These are phyloP conservation scores for Talaromyces nanjingensis DNA, from an alignment of 495 filamentous ascomycete genomes.

Conservation along the genomic window DNA sequence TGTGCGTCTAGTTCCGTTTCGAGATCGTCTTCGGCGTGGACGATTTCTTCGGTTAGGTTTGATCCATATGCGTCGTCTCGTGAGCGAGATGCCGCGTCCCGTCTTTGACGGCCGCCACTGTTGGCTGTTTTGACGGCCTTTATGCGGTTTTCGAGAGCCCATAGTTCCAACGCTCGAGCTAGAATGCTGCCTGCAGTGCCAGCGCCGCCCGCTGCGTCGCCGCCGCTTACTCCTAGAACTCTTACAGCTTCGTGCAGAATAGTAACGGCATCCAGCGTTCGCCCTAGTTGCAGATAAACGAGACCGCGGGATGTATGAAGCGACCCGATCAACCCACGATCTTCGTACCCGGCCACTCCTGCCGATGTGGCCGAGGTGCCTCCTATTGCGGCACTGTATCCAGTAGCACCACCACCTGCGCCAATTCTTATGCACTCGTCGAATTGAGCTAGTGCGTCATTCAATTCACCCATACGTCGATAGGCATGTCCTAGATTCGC, in stretches of 20 bases:
- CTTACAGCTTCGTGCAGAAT: slow-evolving; percentile 64
- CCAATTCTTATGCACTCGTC: slow-evolving; percentile 74
- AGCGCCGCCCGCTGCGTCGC: slow-evolving; percentile 56
- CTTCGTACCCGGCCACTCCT: slow-evolving; percentile 41
- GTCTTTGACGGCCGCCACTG: slow-evolving; percentile 19
- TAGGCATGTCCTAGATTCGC: slow-evolving; percentile 87
- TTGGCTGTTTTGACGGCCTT: background rate
- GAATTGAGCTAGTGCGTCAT: slow-evolving; percentile 70
- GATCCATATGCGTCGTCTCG: slow-evolving; percentile 17
- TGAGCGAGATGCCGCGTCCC: slow-evolving; percentile 14
- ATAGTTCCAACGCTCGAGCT: slow-evolving; percentile 66
- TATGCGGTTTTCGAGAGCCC: slow-evolving; percentile 38
- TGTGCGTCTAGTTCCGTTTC: slow-evolving; percentile 38
- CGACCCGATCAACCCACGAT: slow-evolving; percentile 36
- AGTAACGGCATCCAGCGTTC: slow-evolving; percentile 60
- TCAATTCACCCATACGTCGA: slow-evolving; percentile 60
- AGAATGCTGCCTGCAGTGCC: slow-evolving; percentile 69
- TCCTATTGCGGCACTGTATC: slow-evolving; percentile 34
- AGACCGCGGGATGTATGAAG: slow-evolving; percentile 50
- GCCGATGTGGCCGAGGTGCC: slow-evolving; percentile 30
- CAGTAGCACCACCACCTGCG: slow-evolving; percentile 57
- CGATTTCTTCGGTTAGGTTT: slow-evolving; percentile 33
- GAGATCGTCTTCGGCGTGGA: slow-evolving; percentile 27
- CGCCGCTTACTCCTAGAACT: slow-evolving; percentile 36
- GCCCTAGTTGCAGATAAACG: slow-evolving; percentile 60